Evolutionary conservation across 1,284 basidiomycete genomes (phyloP).

Genomic region (Cutaneotrichosporon curvatum): DNA sequence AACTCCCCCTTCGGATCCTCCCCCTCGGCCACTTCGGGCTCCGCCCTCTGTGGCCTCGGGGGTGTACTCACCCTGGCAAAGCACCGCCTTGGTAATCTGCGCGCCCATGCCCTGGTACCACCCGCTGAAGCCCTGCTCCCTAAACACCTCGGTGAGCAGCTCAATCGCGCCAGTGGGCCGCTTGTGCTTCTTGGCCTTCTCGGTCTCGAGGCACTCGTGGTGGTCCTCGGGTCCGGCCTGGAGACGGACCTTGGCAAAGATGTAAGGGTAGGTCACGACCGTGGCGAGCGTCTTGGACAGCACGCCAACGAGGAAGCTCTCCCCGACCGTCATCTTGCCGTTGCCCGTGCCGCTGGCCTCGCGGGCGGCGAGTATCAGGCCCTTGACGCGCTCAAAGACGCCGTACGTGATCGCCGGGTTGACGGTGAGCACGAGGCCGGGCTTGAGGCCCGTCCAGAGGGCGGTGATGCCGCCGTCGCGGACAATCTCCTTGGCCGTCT

Average conservation of each 20-base stretch:
- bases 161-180: slow-evolving; percentile 26
- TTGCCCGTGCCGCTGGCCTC: slow-evolving; percentile 27
- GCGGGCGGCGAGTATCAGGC: slow-evolving; percentile 38
- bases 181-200: slow-evolving; percentile 3
- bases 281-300: slow-evolving; percentile 94
- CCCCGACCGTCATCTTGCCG: slow-evolving; percentile 53
- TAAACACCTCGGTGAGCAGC: slow-evolving; percentile 64
- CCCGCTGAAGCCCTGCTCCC: slow-evolving; percentile 69
- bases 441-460: slow-evolving; percentile 89
- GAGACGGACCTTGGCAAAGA: slow-evolving; percentile 79
- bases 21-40: too few relatives aligned
- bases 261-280: slow-evolving; percentile 58
- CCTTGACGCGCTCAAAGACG: slow-evolving; percentile 84
- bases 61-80: slow-evolving; percentile 49
- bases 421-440: slow-evolving; percentile 83
- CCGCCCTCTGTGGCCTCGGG: too few relatives aligned
- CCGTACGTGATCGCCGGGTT: slow-evolving; percentile 99
- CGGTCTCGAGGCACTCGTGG: slow-evolving; percentile 22
- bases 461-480: slow-evolving; percentile 86
- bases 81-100: slow-evolving; percentile 55
- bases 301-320: slow-evolving; percentile 83
- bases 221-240: slow-evolving; percentile 57
- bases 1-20: too few relatives aligned
- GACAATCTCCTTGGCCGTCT: slow-evolving; percentile 78
- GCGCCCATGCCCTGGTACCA: slow-evolving; percentile 86